phyloP scores from a whole-genome alignment of 257 asterid genomes.

The Solanum dulcamara region DNA sequence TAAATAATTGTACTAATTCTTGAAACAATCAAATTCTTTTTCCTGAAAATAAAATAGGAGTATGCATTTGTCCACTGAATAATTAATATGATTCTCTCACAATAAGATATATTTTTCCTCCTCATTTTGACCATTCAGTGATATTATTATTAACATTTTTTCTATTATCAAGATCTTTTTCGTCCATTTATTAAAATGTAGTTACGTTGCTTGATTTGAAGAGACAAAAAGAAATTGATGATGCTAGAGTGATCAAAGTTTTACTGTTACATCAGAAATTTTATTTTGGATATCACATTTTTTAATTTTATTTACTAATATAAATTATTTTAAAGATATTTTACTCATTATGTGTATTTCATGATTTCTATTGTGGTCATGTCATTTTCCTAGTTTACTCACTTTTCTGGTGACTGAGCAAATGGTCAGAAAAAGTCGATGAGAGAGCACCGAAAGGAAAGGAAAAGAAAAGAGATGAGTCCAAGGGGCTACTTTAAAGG shows the following conservation, averaged over 20 bases:
- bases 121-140: neutral
- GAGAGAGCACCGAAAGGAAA: slow-evolving; percentile 40
- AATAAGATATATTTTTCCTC: neutral
- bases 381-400: slow-evolving; percentile 38
- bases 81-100: neutral
- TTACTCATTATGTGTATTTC: neutral
- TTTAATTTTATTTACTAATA: neutral
- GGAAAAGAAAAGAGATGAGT: neutral
- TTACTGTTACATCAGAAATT: neutral
- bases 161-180: neutral
- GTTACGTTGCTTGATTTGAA: neutral
- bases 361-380: slow-evolving; percentile 45
- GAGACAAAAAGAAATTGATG: neutral
- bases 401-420: neutral
- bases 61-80: neutral
- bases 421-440: slow-evolving; percentile 45
- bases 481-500: neutral
- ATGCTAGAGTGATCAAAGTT: neutral
- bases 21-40: neutral
- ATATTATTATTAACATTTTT: neutral
- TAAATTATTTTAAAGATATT: neutral
- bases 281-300: neutral
- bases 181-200: neutral
- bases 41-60: neutral
- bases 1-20: neutral